Conservation (phyloP, 148 eudicot genomes). For the Fagopyrum esculentum region DNA sequence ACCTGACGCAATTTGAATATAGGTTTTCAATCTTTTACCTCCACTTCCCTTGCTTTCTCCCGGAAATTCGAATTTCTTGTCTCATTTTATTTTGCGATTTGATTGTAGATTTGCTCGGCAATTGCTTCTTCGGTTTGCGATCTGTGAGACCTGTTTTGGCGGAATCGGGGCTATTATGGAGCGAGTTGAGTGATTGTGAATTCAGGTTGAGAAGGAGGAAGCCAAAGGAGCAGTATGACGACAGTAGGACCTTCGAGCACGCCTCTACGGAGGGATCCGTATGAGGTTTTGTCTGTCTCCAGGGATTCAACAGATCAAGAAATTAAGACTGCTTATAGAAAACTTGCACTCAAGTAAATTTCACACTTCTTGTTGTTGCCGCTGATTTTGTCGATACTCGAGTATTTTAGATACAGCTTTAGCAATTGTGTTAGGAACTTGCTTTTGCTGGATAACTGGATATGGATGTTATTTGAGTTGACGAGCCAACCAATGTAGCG, state of each 20-base stretch:
- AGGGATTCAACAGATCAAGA: constrained; percentile 81
- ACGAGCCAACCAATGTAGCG: not conserved
- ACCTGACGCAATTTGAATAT: not conserved
- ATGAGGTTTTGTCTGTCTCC: constrained; percentile 73
- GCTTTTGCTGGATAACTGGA: not conserved
- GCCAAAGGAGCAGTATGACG: constrained; percentile 28
- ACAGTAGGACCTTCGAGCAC: constrained; percentile 42
- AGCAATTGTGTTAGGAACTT: not conserved
- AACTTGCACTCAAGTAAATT: constrained; percentile 91
- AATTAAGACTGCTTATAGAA: constrained; percentile 87
- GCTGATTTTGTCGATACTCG: not conserved
- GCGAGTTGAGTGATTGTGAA: constrained; percentile 14
- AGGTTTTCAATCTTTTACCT: not conserved
- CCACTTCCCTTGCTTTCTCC: not conserved
- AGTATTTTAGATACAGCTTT: not conserved
- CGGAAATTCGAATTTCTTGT: not conserved
- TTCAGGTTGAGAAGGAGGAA: constrained; percentile 5
- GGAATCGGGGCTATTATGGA: constrained; percentile 16
- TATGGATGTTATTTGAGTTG: not conserved
- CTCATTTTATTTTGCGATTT: constrained; percentile 17
- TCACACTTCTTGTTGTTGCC: not conserved
- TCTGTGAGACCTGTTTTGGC: constrained; percentile 16
- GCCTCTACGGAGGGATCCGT: constrained; percentile 66
- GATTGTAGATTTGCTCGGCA: constrained; percentile 18
- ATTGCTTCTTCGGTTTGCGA: constrained; percentile 10